Base-by-base conservation (phyloP, 495 filamentous ascomycete genomes). In the Podospora anserina region DNA sequence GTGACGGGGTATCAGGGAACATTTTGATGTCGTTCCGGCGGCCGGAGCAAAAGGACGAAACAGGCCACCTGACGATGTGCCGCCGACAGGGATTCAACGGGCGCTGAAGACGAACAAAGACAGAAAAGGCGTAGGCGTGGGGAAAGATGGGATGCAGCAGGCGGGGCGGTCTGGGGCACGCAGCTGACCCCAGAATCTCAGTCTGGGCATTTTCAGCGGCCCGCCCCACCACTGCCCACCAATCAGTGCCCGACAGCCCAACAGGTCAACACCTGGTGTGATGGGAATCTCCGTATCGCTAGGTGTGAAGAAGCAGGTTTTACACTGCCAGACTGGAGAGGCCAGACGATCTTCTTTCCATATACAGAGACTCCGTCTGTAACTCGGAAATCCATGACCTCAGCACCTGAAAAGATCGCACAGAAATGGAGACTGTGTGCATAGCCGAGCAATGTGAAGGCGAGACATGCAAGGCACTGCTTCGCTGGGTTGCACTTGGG, bases 41-140 rank as follows among this genome's bases (percentile, higher is more conserved):
- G 63, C 44, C 2, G 16, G 63, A 58, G 23, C 55, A 58, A 20
- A 20, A 20, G 5, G 55, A 58, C 55, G 55, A 58, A 60, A 61
- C 63, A 61, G 69, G 62, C 65, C 69, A 65, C 65, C 69, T 70
- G 69, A 70, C 61, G 65, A 70, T 34, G 62, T 63, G 39, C 44
- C 15, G 5, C 19, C 54, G 19, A 26, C 58, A 32, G 18, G 56
- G 39, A 54, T 28, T 39, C 27, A 63, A n/a, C 27, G 61, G 32
- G 61, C 11, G 3, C 61, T 30, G 30, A 44, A 39, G 23, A n/a
- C 15, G 15, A 34, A 34, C 16, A 27, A 34, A 62, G 60, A 19
- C 20, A 32, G 26, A 30, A 34, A 62, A 32, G 30, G 60, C 60
- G 60, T 34, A 53, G 60, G 23, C 26, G 4, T 23, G 30, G 28